A percentile compares a stretch with the other conserved stretches of the same genome.
phyloP scores from a whole-genome alignment of 805 yeast species.

The Starmerella riodocensis region DNA sequence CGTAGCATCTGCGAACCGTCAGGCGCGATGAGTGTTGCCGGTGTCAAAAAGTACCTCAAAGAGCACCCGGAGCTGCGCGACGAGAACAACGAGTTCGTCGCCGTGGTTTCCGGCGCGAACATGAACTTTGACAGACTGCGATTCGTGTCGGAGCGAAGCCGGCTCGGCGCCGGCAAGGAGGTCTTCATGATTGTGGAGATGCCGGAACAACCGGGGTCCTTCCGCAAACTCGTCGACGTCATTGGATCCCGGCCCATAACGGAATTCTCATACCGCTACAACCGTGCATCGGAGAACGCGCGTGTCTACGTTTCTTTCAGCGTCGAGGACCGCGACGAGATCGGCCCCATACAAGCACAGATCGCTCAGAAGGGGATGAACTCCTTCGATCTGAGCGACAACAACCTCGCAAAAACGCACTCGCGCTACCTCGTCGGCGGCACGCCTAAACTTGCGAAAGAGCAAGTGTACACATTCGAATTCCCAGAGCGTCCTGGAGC shows the following conservation, averaged over 20 bases:
- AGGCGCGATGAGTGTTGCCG: conserved; percentile 95
- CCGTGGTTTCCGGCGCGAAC: conserved; percentile 89
- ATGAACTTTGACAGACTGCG: conserved; percentile 95
- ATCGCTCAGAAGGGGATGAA: conserved; percentile 52
- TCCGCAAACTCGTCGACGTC: conserved; percentile 57
- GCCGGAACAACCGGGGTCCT: conserved; percentile 89
- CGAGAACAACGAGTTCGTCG: conserved; percentile 51
- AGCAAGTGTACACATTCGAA: conserved; percentile 69
- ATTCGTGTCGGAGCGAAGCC: conserved; percentile 94
- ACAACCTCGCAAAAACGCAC: conserved; percentile 90
- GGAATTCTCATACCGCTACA: conserved; percentile 81
- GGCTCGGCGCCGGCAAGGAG: conserved; percentile 95
- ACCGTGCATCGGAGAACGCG: conserved; percentile 37
- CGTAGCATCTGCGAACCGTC: conserved; percentile 91
- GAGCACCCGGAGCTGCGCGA: conserved; percentile 37
- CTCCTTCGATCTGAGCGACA: conserved; percentile 76
- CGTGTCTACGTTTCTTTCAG: conserved; percentile 79
- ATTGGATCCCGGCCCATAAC: conserved; percentile 84
- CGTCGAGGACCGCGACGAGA: conserved; percentile 63
- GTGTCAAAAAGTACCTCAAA: conserved; percentile 65
- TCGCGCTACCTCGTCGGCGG: conserved; percentile 97
- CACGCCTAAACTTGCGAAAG: conserved; percentile 56
- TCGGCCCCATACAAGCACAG: conserved; percentile 45
- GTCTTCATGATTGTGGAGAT: conserved; percentile 80
- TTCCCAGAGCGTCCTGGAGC: conserved; percentile 99